These are phyloP conservation scores for Besnoitia besnoiti DNA, from an alignment of 169 alveolate species.

Conservation along the genomic window DNA sequence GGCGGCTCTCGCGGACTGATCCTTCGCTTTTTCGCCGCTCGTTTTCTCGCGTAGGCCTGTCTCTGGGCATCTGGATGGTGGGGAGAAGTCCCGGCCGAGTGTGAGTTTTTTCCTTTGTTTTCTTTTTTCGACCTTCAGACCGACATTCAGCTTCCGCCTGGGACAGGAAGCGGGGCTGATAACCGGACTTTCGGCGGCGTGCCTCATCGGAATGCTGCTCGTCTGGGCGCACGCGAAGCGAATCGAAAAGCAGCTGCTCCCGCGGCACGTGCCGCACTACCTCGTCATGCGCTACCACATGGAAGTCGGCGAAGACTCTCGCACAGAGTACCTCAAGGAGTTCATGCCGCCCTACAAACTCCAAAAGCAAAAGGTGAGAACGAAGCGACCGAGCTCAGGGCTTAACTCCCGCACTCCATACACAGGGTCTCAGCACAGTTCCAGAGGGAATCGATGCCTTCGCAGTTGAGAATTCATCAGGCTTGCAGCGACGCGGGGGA, in stretches of 20 bases:
- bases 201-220: slow-evolving; percentile 68
- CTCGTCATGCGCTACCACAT: slow-evolving; percentile 71
- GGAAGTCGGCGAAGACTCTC: slow-evolving; percentile 52
- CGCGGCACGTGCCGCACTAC: slow-evolving; percentile 71
- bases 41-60: too few relatives aligned
- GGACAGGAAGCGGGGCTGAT: slow-evolving; percentile 75
- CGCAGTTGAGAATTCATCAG: too few relatives aligned
- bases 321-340: slow-evolving; percentile 54
- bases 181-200: slow-evolving; percentile 68
- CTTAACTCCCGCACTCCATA: not conserved
- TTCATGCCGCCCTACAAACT: slow-evolving; percentile 77
- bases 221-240: slow-evolving; percentile 67
- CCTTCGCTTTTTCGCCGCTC: too few relatives aligned
- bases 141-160: slow-evolving; percentile 74
- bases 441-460: too few relatives aligned
- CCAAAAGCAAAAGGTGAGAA: slow-evolving; percentile 73
- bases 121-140: slow-evolving; percentile 60
- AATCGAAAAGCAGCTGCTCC: slow-evolving; percentile 73
- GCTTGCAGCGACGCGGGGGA: not conserved
- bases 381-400: not conserved
- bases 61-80: too few relatives aligned
- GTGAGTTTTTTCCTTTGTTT: not conserved
- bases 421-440: too few relatives aligned
- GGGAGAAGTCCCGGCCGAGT: too few relatives aligned
- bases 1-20: too few relatives aligned